Conservation (phyloP, 2,329 filamentous ascomycete species). For the Aureobasidium sp. region DNA sequence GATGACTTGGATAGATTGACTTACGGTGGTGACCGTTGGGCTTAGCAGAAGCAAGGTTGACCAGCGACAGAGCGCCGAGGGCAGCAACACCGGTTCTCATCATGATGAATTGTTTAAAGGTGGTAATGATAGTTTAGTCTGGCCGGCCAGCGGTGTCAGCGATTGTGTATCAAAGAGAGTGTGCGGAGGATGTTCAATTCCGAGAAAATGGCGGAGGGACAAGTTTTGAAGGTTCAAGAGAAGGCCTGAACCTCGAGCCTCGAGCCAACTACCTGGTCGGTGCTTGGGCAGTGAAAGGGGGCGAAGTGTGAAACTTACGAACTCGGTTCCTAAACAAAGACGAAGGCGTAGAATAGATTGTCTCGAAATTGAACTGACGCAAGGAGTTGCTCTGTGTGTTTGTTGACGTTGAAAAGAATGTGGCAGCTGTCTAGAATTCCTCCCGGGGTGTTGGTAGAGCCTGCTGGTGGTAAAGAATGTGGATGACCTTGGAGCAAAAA, state of each 20-base stretch:
- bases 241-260: background rate
- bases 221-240: conserved; percentile 11
- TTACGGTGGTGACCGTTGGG: conserved; percentile 24
- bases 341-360: conserved; percentile 12
- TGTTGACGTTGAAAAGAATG: conserved; percentile 11
- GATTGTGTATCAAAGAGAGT: conserved; percentile 4
- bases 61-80: conserved; percentile 14
- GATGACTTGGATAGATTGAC: conserved; percentile 13
- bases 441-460: conserved; percentile 6
- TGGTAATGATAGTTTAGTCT: conserved; percentile 4
- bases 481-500: conserved; percentile 8
- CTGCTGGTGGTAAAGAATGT: conserved; percentile 7
- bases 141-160: conserved; percentile 13
- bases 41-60: conserved; percentile 32
- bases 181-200: conserved; percentile 3
- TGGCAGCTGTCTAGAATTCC: conserved; percentile 13
- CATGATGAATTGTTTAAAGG: conserved; percentile 1
- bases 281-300: background rate
- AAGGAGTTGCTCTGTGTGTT: conserved; percentile 7
- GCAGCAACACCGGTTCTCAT: conserved; percentile 13
- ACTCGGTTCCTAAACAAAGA: conserved; percentile 9
- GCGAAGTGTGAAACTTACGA: conserved; percentile 6
- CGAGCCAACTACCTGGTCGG: background rate
- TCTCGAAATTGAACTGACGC: conserved; percentile 7
- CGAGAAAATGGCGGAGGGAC: background rate